Base-by-base conservation (phyloP, 1,139 yeast genomes). In the Sugiyamaella grinbergsii region DNA sequence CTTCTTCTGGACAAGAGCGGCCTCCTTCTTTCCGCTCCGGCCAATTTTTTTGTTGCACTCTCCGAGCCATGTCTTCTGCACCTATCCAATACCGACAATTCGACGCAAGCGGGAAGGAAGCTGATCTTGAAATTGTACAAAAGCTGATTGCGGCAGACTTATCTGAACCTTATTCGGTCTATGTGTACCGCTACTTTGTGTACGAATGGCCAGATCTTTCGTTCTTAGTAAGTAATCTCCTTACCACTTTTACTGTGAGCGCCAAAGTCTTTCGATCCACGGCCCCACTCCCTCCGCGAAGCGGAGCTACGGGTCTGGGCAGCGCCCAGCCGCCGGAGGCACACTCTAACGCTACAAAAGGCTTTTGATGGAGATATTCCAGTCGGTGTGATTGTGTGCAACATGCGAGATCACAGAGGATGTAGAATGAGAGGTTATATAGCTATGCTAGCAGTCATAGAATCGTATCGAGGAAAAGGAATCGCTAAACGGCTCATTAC, bases 391-490 rank as follows among this genome's bases (percentile, higher is more conserved):
- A 83, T 91, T 18, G 87, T 93, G 7, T 84, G 95, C 54, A 89
- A 89, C 63, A 79, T 83, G n/a, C 95, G 86, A 59, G 74, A 79
- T 4, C 98, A 93, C 68, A 74, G 93, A 52, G 77, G 79, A 29
- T 58, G 67, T 8, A 73, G 96, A 53, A 64, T 74, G 61, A 72
- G 97, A 56, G 98, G 98, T 0, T 93, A 93, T 63, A 91, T 93
- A 41, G 98, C 98, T 5, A 93, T 93, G 98, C 72, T 93, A 50
- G 96, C 95, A 0, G 95, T 93, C 23, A 83, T 83, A 52, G 80
- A 82, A 37, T 65, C 70, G 15, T 82, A 77, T 66, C 73, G 98
- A 49, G 91, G 95, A 7, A 73, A 71, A 43, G 96, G 96, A 1
- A 85, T 91, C 43, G 96, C 97, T 4, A 83, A 83, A 58, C 71